Conservation (phyloP, 1,139 yeast species). For the Candida pseudoviswanathii region DNA sequence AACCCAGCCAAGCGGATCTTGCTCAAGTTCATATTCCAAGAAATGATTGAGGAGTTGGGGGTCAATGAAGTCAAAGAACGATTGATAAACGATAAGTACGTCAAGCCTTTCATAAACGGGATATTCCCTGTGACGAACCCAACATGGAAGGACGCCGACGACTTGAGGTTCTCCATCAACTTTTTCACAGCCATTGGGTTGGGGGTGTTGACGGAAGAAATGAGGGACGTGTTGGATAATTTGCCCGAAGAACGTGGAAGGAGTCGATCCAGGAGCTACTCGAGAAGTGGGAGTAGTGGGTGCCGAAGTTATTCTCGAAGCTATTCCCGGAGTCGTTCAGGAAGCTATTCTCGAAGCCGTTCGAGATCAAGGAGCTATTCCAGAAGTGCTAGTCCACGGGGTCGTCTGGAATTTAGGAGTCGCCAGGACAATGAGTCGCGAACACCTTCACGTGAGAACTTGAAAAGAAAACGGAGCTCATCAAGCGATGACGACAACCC, state of each 20-base stretch:
- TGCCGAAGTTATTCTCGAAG: conserved; percentile 20
- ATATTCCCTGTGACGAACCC: conserved; percentile 47
- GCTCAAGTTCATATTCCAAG: conserved; percentile 78
- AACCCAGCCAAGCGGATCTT: conserved; percentile 82
- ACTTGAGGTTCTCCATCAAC: conserved; percentile 78
- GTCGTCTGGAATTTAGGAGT: conserved; percentile 6
- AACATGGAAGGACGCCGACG: conserved; percentile 53
- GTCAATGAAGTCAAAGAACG: conserved; percentile 48
- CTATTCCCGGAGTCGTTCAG: conserved; percentile 18
- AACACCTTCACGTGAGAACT: conserved; percentile 15
- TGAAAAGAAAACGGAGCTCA: conserved; percentile 11
- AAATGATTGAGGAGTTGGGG: conserved; percentile 80
- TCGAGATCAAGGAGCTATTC: conserved; percentile 10
- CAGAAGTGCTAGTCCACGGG: conserved; percentile 7
- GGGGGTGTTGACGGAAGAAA: conserved; percentile 78
- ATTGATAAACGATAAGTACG: conserved; percentile 48
- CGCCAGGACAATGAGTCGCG: conserved; percentile 11
- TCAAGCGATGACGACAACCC: conserved; percentile 6
- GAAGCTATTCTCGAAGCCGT: conserved; percentile 20
- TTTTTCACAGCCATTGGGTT: conserved; percentile 92
- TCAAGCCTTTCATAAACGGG: conserved; percentile 50
- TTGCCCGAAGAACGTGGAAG: conserved; percentile 23
- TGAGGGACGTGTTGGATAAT: conserved; percentile 59
- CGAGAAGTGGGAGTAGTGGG: conserved; percentile 15
- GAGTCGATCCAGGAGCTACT: conserved; percentile 18